Percentiles rank a stretch among this genome's conserved stretches.
These are phyloP conservation scores for Hysterangium stoloniferum DNA, from an alignment of 768 basidiomycete genomes.

Conservation along the genomic window DNA sequence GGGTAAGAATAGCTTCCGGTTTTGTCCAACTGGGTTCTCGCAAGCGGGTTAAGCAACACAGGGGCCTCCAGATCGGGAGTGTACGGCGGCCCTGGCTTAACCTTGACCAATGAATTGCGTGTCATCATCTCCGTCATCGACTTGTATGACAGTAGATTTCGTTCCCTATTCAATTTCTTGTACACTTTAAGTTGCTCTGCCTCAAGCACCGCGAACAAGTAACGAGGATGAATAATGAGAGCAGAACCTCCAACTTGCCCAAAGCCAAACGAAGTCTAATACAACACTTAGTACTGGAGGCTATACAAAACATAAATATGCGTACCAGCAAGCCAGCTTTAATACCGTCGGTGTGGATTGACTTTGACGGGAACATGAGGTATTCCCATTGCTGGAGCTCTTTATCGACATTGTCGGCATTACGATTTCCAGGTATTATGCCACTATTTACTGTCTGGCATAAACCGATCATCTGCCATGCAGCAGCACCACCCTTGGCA, in stretches of 20 bases:
- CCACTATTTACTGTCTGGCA: slow-evolving; percentile 80
- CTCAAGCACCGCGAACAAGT: slow-evolving; percentile 78
- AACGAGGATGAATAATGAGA: slow-evolving; percentile 83
- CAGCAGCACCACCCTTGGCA: slow-evolving; percentile 97
- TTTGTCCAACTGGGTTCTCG: slow-evolving; percentile 80
- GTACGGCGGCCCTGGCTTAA: slow-evolving; percentile 93
- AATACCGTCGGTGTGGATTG: slow-evolving; percentile 91
- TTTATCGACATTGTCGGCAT: slow-evolving; percentile 94
- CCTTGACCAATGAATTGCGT: slow-evolving; percentile 83
- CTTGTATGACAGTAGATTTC: slow-evolving; percentile 71
- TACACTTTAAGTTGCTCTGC: slow-evolving; percentile 76
- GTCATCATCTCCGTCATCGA: slow-evolving; percentile 96
- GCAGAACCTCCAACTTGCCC: slow-evolving; percentile 96
- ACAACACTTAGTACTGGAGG: slow-evolving; percentile 7
- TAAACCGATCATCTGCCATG: slow-evolving; percentile 93
- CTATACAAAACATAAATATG: slow-evolving; percentile 3
- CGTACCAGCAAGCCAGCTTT: slow-evolving; percentile 79
- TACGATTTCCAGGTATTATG: slow-evolving; percentile 90
- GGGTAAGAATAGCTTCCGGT: slow-evolving; percentile 81
- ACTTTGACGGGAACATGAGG: slow-evolving; percentile 96
- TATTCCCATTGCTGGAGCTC: slow-evolving; percentile 83
- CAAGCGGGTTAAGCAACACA: slow-evolving; percentile 88
- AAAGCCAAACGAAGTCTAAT: slow-evolving; percentile 90
- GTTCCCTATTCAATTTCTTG: slow-evolving; percentile 54
- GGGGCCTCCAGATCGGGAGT: slow-evolving; percentile 74